Base-by-base conservation (phyloP, 2,329 filamentous ascomycete genomes). In the Camillea tinctor region DNA sequence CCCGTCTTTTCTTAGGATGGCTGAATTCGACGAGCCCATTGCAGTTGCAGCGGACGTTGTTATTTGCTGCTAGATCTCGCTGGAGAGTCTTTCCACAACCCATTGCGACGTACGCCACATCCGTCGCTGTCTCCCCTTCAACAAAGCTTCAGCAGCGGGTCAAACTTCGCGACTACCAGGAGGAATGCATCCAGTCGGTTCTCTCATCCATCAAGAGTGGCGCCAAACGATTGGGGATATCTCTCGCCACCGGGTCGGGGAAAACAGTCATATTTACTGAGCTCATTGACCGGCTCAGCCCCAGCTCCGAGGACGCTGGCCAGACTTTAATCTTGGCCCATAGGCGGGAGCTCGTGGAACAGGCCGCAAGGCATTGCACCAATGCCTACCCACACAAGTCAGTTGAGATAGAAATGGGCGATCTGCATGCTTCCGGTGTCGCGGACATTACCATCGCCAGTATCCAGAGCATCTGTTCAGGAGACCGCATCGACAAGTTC, bases 181-280 rank as follows among this genome's bases (percentile, higher is more conserved):
- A 95, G 79, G 92, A 97, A 81, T 96, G 92, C 71, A 96, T 97
- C 62, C 86, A 91, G 69, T 88, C 92, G 0, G 90, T 97, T 2
- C 77, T 96, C 1, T 76, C 81, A 1, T 86, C 92, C 58, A 73
- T 96, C 0, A 74, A 84, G 2, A 76, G 84, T 36, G 93, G 93
- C 0, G 86, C 93, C 66, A 93, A 91, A 69, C 84, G 93, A 6
- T 78, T 97, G 1, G 93, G 93, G 0, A 84, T 97, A 4, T 97
- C 93, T 0, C 75, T 97, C 40, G 93, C 93, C 2, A 97, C 93
- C 3, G 93, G 93, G 1, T 88, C 90, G 64, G 93, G 93, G 5
- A 97, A 97, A 75, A 97, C 93, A 7, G 92, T 99, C 72, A 93
- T 99, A 68, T 99, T 99, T 78, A 98, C 94, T 13, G 93, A 97